Conservation (phyloP, 2,329 filamentous ascomycete genomes). For the Dendryphion nanum region DNA sequence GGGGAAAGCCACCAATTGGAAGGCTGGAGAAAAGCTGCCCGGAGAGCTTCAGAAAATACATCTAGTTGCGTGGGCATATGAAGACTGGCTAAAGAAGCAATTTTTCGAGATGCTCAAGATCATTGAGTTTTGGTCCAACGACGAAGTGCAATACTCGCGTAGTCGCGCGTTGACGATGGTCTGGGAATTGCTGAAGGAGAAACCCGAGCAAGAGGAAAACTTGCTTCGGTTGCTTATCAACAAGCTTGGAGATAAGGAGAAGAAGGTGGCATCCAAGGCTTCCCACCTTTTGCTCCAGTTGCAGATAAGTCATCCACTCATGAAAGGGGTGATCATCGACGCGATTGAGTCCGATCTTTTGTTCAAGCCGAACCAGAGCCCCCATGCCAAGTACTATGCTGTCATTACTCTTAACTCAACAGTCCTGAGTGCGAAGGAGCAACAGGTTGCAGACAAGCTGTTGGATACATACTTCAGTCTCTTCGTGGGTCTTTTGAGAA, state of each 20-base stretch:
- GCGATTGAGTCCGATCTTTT: constrained; percentile 85
- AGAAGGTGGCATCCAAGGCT: constrained; percentile 90
- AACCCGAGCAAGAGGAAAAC: constrained; percentile 96
- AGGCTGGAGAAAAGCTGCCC: constrained; percentile 67
- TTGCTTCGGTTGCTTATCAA: constrained; percentile 87
- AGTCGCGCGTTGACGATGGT: constrained; percentile 86
- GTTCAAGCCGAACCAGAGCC: constrained; percentile 80
- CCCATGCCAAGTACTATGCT: constrained; percentile 90
- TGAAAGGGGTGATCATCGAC: constrained; percentile 86
- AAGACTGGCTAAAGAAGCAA: constrained; percentile 90
- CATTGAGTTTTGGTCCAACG: constrained; percentile 87
- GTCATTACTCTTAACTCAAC: constrained; percentile 98
- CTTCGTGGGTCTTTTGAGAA: constrained; percentile 80
- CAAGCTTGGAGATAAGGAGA: constrained; percentile 92
- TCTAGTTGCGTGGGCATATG: constrained; percentile 84
- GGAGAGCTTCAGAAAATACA: constrained; percentile 72
- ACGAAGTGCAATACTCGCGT: constrained; percentile 92
- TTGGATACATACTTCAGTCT: constrained; percentile 90
- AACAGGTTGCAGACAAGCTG: constrained; percentile 74
- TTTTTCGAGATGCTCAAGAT: constrained; percentile 94
- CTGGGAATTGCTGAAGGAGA: constrained; percentile 87
- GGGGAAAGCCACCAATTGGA: constrained; percentile 63
- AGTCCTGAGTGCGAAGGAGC: constrained; percentile 81
- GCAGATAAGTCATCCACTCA: constrained; percentile 82
- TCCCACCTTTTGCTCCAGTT: constrained; percentile 94